phyloP scores from a whole-genome alignment of 192 early-diverging fungal genomes.

The Ambispora gerdemannii region DNA sequence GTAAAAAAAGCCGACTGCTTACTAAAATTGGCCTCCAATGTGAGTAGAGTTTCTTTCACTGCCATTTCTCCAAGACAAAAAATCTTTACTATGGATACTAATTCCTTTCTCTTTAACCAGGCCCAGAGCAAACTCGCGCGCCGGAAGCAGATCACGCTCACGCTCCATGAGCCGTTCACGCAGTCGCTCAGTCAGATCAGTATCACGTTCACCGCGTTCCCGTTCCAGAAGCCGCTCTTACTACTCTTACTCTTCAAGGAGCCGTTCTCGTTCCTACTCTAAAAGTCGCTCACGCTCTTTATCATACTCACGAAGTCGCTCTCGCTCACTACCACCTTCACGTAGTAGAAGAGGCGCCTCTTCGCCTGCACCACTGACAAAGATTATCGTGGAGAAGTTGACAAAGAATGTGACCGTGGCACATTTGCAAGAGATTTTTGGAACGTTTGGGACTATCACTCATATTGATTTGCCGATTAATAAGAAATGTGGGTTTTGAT shows the following conservation, averaged over 20 bases:
- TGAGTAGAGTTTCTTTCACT: too few species aligned
- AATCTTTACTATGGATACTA: too few species aligned
- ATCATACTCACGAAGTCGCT: slow-evolving; percentile 29
- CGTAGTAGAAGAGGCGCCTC: slow-evolving; percentile 12
- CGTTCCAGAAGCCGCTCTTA: slow-evolving; percentile 33
- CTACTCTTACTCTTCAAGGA: slow-evolving; percentile 21
- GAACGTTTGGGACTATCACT: slow-evolving; percentile 34
- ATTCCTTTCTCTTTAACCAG: too few species aligned
- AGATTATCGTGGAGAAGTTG: slow-evolving; percentile 35
- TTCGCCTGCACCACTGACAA: slow-evolving; percentile 23
- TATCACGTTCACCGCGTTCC: background rate
- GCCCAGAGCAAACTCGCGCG: slow-evolving; percentile 4
- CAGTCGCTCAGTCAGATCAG: background rate
- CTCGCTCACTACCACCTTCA: slow-evolving; percentile 30
- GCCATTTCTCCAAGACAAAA: too few species aligned
- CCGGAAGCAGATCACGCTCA: slow-evolving; percentile 15
- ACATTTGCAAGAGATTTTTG: slow-evolving; percentile 46
- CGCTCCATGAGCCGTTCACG: background rate
- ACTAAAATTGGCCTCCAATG: too few species aligned
- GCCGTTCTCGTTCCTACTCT: slow-evolving; percentile 32
- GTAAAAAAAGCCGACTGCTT: too few species aligned
- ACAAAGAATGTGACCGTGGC: slow-evolving; percentile 46
- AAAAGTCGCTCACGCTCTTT: slow-evolving; percentile 22
- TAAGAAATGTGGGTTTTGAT: slow-evolving; percentile 35
- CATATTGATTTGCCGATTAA: slow-evolving; percentile 39